These are phyloP conservation scores for Penstemon barbatus DNA, from an alignment of 257 asterid species.

Conservation along the genomic window DNA sequence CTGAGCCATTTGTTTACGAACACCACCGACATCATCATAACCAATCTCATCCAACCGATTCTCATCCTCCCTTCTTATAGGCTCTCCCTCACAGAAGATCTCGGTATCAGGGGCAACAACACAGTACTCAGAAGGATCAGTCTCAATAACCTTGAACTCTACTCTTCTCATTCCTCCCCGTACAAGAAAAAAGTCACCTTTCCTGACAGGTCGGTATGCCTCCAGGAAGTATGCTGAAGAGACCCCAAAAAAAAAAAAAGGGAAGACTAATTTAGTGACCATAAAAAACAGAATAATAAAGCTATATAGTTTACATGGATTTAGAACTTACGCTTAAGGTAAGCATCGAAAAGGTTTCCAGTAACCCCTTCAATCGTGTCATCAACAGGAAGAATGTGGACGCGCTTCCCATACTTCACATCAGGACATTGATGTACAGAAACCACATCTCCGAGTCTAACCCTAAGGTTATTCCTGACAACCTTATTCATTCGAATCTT, in stretches of 20 bases:
- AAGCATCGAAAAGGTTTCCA: slow-evolving; percentile 78
- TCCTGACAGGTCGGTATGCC: slow-evolving; percentile 54
- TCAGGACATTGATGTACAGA: slow-evolving; percentile 93
- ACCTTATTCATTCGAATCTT: slow-evolving; percentile 86
- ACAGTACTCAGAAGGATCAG: slow-evolving; percentile 59
- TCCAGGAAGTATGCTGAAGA: slow-evolving; percentile 50
- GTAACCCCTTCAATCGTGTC: slow-evolving; percentile 90
- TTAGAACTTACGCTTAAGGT: slow-evolving; percentile 64
- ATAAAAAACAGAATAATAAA: not conserved
- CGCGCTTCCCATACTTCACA: slow-evolving; percentile 86
- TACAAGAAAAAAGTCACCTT: slow-evolving; percentile 59
- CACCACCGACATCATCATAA: slow-evolving; percentile 59
- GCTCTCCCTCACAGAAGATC: slow-evolving; percentile 62
- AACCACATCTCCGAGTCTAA: slow-evolving; percentile 77
- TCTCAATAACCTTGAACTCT: slow-evolving; percentile 53
- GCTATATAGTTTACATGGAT: not conserved
- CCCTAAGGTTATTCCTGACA: slow-evolving; percentile 65
- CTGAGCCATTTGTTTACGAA: slow-evolving; percentile 61
- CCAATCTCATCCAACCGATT: slow-evolving; percentile 58
- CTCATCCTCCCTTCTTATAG: slow-evolving; percentile 57
- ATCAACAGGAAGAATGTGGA: slow-evolving; percentile 79
- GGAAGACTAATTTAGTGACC: not conserved
- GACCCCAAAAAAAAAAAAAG: not conserved
- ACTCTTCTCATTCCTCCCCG: slow-evolving; percentile 61
- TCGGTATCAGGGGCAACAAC: slow-evolving; percentile 63